Evolutionary conservation across 331 rosid genomes (phyloP), one percentile per base, ranked within the genome.

Genomic region (Rhamnella rubrinervis): DNA sequence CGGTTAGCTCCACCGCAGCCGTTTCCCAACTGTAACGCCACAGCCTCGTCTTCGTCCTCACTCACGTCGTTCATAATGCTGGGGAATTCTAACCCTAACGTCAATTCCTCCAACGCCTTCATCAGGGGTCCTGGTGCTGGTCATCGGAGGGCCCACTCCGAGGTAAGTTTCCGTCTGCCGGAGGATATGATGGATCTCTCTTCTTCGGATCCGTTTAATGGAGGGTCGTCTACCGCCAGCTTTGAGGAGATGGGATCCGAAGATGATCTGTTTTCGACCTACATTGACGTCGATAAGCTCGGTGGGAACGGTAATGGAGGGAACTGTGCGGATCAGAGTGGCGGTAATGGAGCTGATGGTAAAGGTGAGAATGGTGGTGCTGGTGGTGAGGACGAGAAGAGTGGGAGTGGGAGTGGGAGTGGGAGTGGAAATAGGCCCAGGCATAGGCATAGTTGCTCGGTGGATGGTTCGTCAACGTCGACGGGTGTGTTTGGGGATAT

Each of bases 161-260:
- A 95, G 85, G 78, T 86, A 59, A 86, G 77, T 55, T 91, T 75
- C 80, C 86, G 97, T 47, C 55, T 87, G 21, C 81, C 96, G 58
- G 92, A 89, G 40, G 96, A 95, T 59, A 84, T 86, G 77, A 88
- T 86, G 96, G 96, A 86, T 72, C 83, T 86, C 0, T 87, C 97
- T 55, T 78, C 87, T 18, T 74, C 95, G 26, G 93, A 95, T 89
- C 96, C 90, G 75, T 79, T 91, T 63, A 83, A 81, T 68, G 96
- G 91, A 9, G 98, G 97, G 14, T 93, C 95, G 11, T 89, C 96
- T 15, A 87, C 96, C 11, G 89, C 96, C 2, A 89, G 96, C 73
- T 64, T 86, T 13, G 98, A 89, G 63, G 98, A 93, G 89, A 85
- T 90, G 86, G 96, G 97, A 81, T 93, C 98, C 58, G 99, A 95